These are phyloP conservation scores for Pelagophyceae sp. DNA, from an alignment of 352 stramenopile species.

Conservation along the genomic window DNA sequence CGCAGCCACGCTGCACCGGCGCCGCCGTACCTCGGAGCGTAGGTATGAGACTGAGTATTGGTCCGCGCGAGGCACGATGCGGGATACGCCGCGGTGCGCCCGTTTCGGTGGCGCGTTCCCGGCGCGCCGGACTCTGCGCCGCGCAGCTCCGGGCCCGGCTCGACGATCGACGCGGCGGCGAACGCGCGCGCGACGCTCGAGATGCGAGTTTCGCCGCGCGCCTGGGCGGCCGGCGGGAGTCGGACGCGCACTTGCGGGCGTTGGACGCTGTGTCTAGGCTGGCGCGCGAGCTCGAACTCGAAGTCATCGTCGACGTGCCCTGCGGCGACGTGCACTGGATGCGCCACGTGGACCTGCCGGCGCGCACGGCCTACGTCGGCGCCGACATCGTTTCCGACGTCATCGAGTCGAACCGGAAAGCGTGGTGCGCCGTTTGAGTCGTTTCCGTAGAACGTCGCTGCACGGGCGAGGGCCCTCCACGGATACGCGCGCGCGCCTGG, in stretches of 20 bases:
- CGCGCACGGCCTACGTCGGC: neutral
- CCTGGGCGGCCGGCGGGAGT: too few species aligned
- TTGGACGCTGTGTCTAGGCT: neutral
- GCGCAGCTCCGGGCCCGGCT: conserved; percentile 4
- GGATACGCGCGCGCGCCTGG: too few species aligned
- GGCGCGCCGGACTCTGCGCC: neutral
- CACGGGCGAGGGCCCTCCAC: too few species aligned
- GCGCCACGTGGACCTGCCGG: neutral
- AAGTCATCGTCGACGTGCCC: neutral
- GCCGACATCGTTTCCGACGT: neutral
- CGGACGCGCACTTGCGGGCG: too few species aligned
- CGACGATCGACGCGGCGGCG: neutral
- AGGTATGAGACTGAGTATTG: conserved; percentile 1
- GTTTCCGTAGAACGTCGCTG: too few species aligned
- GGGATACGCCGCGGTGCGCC: neutral
- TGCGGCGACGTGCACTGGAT: conserved; percentile 14
- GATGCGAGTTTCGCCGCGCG: neutral
- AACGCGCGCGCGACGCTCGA: neutral
- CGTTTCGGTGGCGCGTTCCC: neutral
- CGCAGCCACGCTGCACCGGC: neutral
- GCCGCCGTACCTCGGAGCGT: neutral
- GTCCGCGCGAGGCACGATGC: neutral
- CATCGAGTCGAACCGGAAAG: neutral
- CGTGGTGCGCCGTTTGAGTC: too few species aligned
- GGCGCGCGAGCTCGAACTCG: conserved; percentile 4